Evolutionary conservation across 2,329 filamentous ascomycete genomes (phyloP).

Genomic region (Colletotrichum camelliae): DNA sequence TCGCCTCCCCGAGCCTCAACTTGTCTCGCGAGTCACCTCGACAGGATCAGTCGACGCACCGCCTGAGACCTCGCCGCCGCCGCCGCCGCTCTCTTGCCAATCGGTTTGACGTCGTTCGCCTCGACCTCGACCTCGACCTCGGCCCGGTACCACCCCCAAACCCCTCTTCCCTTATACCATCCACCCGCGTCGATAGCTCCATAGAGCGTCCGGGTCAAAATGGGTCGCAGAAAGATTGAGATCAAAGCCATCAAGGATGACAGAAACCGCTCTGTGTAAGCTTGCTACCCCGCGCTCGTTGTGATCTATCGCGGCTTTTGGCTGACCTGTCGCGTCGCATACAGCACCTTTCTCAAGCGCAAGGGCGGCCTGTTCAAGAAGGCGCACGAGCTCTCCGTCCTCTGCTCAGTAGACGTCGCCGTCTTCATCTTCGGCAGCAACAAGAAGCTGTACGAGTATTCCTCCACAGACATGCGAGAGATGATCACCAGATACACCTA

Average conservation of each 20-base stretch:
- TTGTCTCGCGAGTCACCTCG: background rate
- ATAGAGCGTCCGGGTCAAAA: slow-evolving; percentile 45
- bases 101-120: background rate
- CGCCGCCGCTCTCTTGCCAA: background rate
- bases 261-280: slow-evolving; percentile 96
- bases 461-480: slow-evolving; percentile 90
- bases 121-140: background rate
- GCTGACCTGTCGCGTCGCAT: slow-evolving; percentile 16
- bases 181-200: background rate
- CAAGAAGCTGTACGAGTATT: slow-evolving; percentile 99
- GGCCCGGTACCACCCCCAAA: background rate
- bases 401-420: slow-evolving; percentile 97
- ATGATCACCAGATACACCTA: slow-evolving; percentile 89
- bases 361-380: slow-evolving; percentile 99
- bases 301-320: background rate
- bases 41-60: slow-evolving; percentile 5
- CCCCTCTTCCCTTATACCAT: background rate
- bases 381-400: slow-evolving; percentile 95
- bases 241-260: slow-evolving; percentile 99
- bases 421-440: slow-evolving; percentile 99
- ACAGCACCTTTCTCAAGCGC: slow-evolving; percentile 95
- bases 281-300: slow-evolving; percentile 24
- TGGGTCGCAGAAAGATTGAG: slow-evolving; percentile 99
- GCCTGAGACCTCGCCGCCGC: slow-evolving; percentile 17
- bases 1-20: slow-evolving; percentile 7